phyloP scores from a whole-genome alignment of 75 land plant genomes.

The Cryptomeria japonica region DNA sequence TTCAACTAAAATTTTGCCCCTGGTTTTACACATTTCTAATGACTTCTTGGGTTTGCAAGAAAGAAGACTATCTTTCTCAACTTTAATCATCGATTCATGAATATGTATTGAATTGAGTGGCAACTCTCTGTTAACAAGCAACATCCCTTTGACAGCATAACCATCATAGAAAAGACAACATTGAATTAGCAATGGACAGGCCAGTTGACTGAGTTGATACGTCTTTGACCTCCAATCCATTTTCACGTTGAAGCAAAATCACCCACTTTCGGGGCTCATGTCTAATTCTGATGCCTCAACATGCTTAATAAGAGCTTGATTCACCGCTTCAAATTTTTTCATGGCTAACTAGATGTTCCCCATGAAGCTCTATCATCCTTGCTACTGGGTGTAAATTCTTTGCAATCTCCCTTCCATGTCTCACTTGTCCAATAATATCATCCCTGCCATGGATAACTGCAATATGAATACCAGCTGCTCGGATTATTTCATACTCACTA shows the following conservation, averaged over 20 bases:
- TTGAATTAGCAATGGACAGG: conserved; percentile 42
- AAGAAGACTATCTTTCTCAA: conserved; percentile 1
- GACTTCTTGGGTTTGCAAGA: not conserved
- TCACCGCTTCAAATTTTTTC: conserved; percentile 88
- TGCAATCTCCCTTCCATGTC: conserved; percentile 76
- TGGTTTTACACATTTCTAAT: not conserved
- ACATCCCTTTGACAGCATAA: conserved; percentile 54
- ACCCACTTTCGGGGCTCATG: too few relatives aligned
- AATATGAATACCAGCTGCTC: too few relatives aligned
- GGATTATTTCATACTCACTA: too few relatives aligned
- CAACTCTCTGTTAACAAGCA: conserved; percentile 37
- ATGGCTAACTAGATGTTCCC: conserved; percentile 94
- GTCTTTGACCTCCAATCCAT: too few relatives aligned
- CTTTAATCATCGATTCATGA: not conserved
- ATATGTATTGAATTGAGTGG: not conserved
- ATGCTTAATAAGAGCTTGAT: not conserved
- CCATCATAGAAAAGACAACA: conserved; percentile 49
- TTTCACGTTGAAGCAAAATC: too few relatives aligned
- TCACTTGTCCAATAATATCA: conserved; percentile 88
- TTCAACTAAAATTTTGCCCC: too few relatives aligned
- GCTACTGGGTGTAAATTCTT: conserved; percentile 71
- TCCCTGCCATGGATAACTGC: too few relatives aligned
- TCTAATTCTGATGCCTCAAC: too few relatives aligned
- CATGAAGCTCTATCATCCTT: conserved; percentile 86
- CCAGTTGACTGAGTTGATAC: too few relatives aligned